Percentiles rank a stretch among this genome's conserved stretches.
Conservation (phyloP, 2,329 filamentous ascomycete species). For the Aquanectria penicillioides region DNA sequence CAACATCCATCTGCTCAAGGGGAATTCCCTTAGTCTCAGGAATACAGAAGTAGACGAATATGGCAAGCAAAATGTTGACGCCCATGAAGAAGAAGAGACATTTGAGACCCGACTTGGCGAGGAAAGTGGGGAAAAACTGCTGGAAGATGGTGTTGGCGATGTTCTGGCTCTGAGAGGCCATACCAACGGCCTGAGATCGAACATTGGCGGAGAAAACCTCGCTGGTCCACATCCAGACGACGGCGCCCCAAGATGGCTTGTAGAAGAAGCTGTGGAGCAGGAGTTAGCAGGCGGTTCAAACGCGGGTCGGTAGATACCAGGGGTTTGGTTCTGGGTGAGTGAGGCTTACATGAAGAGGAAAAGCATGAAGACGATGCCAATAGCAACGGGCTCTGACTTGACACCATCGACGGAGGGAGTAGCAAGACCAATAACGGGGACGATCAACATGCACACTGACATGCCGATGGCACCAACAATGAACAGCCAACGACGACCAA, state of each 20-base stretch:
- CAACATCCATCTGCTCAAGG: slow-evolving; percentile 70
- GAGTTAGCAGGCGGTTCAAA: background rate
- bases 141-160: slow-evolving; percentile 75
- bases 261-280: slow-evolving; percentile 63
- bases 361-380: slow-evolving; percentile 74
- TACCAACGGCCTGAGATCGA: slow-evolving; percentile 75
- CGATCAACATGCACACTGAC: slow-evolving; percentile 75
- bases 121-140: slow-evolving; percentile 76
- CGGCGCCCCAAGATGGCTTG: slow-evolving; percentile 76
- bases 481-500: slow-evolving; percentile 75
- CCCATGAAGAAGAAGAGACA: slow-evolving; percentile 49
- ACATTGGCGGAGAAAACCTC: slow-evolving; percentile 78
- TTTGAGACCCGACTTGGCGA: slow-evolving; percentile 62
- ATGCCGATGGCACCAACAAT: slow-evolving; percentile 76
- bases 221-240: slow-evolving; percentile 76
- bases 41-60: slow-evolving; percentile 61
- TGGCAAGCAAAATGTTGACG: slow-evolving; percentile 55
- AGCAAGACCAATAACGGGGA: slow-evolving; percentile 54
- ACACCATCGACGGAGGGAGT: slow-evolving; percentile 64
- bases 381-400: slow-evolving; percentile 68
- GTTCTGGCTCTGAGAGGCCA: slow-evolving; percentile 70
- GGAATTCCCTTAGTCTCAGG: slow-evolving; percentile 65
- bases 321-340: too few relatives aligned
- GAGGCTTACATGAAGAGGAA: slow-evolving; percentile 64
- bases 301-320: too few relatives aligned